phyloP scores from a whole-genome alignment of 2,329 filamentous ascomycete species.

The Lachnellula willkommii region DNA sequence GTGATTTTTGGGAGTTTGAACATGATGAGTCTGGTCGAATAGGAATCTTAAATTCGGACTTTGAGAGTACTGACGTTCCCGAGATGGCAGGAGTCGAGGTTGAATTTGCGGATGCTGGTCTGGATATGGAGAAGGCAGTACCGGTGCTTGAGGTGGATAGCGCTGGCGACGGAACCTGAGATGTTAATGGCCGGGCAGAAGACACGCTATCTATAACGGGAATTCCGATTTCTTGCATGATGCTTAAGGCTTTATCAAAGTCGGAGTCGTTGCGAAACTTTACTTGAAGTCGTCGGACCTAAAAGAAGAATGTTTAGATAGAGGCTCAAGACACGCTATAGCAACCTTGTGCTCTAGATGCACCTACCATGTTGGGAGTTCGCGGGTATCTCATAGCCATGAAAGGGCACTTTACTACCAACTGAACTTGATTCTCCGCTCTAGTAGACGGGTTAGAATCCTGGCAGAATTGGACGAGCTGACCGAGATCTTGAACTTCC shows the following conservation, averaged over 20 bases:
- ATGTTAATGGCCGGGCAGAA: not conserved
- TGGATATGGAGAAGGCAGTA: not conserved
- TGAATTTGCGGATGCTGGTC: conserved; percentile 7
- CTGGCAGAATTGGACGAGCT: conserved; percentile 18
- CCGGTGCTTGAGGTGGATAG: conserved; percentile 4
- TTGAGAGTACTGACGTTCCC: not conserved
- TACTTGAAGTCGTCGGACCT: conserved; percentile 41
- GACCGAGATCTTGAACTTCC: conserved; percentile 29
- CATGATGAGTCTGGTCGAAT: conserved; percentile 10
- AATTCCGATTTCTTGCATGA: conserved; percentile 32
- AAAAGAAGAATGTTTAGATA: not conserved
- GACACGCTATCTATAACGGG: conserved; percentile 23
- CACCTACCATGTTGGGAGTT: conserved; percentile 21
- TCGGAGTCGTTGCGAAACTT: conserved; percentile 36
- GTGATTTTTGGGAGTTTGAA: conserved; percentile 4
- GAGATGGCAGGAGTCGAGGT: not conserved
- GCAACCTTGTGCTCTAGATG: not conserved
- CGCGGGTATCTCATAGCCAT: conserved; percentile 35
- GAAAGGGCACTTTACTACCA: conserved; percentile 29
- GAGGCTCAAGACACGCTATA: not conserved
- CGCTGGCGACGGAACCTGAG: conserved; percentile 9
- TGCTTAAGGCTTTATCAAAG: conserved; percentile 26
- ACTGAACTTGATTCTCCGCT: conserved; percentile 28
- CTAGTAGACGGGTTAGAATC: conserved; percentile 15
- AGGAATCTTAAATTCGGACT: conserved; percentile 19